Conservation (phyloP, 495 filamentous ascomycete species). For the Tuber umbilicatum region DNA sequence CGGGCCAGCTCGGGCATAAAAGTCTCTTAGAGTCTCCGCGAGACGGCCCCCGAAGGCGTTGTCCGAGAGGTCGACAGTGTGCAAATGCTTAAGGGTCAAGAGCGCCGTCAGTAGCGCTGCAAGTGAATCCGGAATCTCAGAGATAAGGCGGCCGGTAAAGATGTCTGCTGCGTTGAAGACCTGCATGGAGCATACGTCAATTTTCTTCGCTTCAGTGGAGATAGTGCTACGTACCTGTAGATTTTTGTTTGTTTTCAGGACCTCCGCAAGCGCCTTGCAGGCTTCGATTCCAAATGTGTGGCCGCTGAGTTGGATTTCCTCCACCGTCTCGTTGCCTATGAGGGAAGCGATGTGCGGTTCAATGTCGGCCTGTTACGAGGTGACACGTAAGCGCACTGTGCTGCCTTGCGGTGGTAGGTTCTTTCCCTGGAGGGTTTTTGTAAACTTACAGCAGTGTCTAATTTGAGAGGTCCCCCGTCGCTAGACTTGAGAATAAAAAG, state of each 20-base stretch:
- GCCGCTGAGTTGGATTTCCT: conserved; percentile 74
- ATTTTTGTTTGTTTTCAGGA: conserved; percentile 70
- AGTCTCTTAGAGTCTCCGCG: conserved; percentile 71
- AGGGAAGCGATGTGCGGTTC: conserved; percentile 74
- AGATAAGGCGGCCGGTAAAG: conserved; percentile 88
- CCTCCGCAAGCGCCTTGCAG: conserved; percentile 70
- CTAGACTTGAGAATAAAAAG: conserved; percentile 64
- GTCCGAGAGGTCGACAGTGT: conserved; percentile 91
- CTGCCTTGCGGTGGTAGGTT: conserved; percentile 1
- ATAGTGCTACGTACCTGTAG: conserved; percentile 53
- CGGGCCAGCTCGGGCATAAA: conserved; percentile 75
- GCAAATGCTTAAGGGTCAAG: conserved; percentile 70
- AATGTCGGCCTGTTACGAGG: conserved; percentile 55
- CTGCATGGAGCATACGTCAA: conserved; percentile 42
- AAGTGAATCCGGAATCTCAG: conserved; percentile 87
- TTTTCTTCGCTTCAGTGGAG: background rate
- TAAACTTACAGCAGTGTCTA: conserved; percentile 59
- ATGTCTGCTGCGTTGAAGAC: conserved; percentile 90
- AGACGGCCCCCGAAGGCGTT: conserved; percentile 97
- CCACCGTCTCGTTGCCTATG: conserved; percentile 62
- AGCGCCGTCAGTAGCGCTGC: conserved; percentile 77
- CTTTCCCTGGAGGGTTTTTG: background rate
- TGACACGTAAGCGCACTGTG: conserved; percentile 3
- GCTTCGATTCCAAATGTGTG: conserved; percentile 90
- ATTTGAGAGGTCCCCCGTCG: conserved; percentile 81